Evolutionary conservation across 495 filamentous ascomycete species (phyloP).

Genomic region (Podospora conica): DNA sequence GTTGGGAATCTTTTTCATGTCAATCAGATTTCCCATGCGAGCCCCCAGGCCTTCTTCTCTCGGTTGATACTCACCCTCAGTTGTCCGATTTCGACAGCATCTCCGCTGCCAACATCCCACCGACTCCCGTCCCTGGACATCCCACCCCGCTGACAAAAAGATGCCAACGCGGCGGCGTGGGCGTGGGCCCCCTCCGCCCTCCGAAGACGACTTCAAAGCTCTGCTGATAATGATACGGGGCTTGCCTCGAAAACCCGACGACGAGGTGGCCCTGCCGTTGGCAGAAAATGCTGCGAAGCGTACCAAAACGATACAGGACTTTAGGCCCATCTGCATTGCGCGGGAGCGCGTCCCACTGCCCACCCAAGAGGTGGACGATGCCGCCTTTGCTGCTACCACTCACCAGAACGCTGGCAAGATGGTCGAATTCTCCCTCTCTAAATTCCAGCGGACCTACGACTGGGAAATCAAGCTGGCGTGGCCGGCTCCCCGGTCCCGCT

Average conservation of each 20-base stretch:
- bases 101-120: not conserved
- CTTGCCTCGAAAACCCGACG: not conserved
- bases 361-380: not conserved
- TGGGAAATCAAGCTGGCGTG: constrained; percentile 13
- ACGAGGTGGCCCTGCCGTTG: not conserved
- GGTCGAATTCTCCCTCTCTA: not conserved
- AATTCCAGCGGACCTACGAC: not conserved
- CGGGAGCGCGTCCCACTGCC: constrained; percentile 17
- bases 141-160: not conserved
- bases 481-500: constrained; percentile 13
- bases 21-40: no score
- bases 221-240: constrained; percentile 16
- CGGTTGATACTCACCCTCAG: not conserved
- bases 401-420: constrained; percentile 12
- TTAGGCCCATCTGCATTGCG: constrained; percentile 20
- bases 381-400: not conserved
- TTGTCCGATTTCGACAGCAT: not conserved
- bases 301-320: constrained; percentile 3
- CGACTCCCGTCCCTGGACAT: not conserved
- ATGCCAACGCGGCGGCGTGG: not conserved
- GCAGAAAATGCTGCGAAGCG: constrained; percentile 19
- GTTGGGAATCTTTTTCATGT: not conserved
- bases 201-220: constrained; percentile 8
- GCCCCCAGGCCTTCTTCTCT: not conserved
- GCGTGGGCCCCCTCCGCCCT: no score